These are phyloP conservation scores for Litchi chinensis DNA, from an alignment of 345 rosid species.

Conservation along the genomic window DNA sequence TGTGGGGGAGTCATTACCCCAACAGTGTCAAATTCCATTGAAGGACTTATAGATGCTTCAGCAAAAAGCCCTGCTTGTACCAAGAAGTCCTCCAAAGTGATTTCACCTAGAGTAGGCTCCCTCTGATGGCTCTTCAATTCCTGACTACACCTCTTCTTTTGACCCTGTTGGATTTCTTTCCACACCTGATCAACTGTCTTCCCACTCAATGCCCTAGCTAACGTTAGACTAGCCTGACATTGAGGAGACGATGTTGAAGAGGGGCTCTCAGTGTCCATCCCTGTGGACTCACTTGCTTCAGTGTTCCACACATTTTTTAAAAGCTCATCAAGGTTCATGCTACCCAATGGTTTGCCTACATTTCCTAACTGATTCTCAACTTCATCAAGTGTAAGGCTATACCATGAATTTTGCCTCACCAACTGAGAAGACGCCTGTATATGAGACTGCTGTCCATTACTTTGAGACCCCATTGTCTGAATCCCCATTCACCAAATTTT, in stretches of 20 bases:
- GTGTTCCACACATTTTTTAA: constrained; percentile 49
- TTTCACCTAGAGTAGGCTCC: constrained; percentile 43
- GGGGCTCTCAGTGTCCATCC: constrained; percentile 23
- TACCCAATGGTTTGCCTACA: constrained; percentile 51
- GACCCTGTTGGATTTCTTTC: constrained; percentile 56
- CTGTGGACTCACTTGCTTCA: constrained; percentile 35
- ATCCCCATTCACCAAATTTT: constrained; percentile 52
- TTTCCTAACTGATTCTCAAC: constrained; percentile 45
- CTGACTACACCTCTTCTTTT: constrained; percentile 42
- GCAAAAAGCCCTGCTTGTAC: constrained; percentile 62
- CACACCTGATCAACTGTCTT: constrained; percentile 67
- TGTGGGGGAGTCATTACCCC: constrained; percentile 32
- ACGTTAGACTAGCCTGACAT: constrained; percentile 44
- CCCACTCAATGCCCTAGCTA: constrained; percentile 55
- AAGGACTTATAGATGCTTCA: constrained; percentile 40
- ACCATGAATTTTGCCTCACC: constrained; percentile 51
- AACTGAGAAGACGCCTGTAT: constrained; percentile 31
- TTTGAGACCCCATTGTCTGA: constrained; percentile 60
- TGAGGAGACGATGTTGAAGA: constrained; percentile 39
- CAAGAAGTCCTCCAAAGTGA: constrained; percentile 69
- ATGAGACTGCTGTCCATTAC: constrained; percentile 45
- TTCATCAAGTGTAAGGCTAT: constrained; percentile 49
- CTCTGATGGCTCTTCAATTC: constrained; percentile 34
- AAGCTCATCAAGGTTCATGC: constrained; percentile 66
- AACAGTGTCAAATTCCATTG: constrained; percentile 37